These are phyloP conservation scores for Protea cynaroides DNA, from an alignment of 164 flowering plant species.

Conservation along the genomic window DNA sequence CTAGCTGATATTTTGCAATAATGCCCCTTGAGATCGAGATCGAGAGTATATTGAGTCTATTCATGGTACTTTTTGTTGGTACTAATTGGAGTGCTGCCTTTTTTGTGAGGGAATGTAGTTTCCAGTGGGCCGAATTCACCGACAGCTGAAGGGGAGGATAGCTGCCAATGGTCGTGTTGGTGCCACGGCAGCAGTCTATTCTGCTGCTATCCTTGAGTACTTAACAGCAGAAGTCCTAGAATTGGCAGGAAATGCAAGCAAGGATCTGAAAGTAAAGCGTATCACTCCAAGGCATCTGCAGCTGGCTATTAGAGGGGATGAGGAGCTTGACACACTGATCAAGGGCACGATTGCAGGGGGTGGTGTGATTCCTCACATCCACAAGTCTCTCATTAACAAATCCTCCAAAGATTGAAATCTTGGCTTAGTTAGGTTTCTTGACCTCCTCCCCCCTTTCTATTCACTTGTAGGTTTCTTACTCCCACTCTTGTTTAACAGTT, in stretches of 20 bases:
- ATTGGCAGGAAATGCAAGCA: slow-evolving; percentile 20
- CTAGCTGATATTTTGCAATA: too few species aligned
- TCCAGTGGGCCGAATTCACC: slow-evolving; percentile 2
- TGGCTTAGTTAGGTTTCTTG: neutral
- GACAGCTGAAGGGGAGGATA: neutral
- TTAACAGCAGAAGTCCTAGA: slow-evolving; percentile 14
- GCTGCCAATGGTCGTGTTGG: slow-evolving; percentile 4
- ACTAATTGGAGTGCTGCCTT: too few species aligned
- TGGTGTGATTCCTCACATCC: slow-evolving; percentile 2
- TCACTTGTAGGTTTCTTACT: neutral
- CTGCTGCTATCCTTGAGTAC: neutral
- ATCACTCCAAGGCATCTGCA: slow-evolving; percentile 12
- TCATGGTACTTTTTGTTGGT: too few species aligned
- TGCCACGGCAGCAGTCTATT: neutral
- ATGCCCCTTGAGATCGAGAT: too few species aligned
- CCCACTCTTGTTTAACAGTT: neutral
- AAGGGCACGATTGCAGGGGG: neutral
- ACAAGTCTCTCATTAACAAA: slow-evolving; percentile 3
- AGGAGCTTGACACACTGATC: slow-evolving; percentile 18
- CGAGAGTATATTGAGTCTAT: too few species aligned
- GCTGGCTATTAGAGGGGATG: slow-evolving; percentile 1
- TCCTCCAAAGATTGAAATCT: neutral
- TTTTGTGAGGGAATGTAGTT: neutral
- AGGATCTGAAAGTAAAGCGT: slow-evolving; percentile 19
- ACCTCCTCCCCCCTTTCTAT: neutral